A percentile compares a stretch with the other conserved stretches of the same genome.
Conservation (phyloP, 108 stramenopile species). For the Schizochytrium sp. region DNA sequence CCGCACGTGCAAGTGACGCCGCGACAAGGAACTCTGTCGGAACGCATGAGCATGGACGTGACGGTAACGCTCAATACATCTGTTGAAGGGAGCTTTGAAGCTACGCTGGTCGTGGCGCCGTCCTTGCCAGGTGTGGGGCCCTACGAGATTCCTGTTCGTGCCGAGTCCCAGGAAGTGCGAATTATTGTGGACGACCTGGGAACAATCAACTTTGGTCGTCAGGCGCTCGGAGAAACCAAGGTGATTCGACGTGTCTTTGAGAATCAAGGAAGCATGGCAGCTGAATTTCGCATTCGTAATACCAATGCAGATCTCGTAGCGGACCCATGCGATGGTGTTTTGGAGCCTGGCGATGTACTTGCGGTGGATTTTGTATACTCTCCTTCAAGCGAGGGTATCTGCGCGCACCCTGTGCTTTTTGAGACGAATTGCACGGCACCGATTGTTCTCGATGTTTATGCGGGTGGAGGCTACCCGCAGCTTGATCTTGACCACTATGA, state of each 20-base stretch:
- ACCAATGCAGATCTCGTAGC: not conserved
- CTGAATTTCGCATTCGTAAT: not conserved
- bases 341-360: not conserved
- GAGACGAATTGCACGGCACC: slow-evolving; percentile 10
- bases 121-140: not conserved
- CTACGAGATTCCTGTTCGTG: not conserved
- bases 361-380: not conserved
- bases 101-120: not conserved
- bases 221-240: not conserved
- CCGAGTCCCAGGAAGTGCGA: not conserved
- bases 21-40: not conserved
- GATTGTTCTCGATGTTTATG: not conserved
- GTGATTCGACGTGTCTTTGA: not conserved
- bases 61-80: not conserved
- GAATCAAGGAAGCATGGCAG: not conserved
- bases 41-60: slow-evolving; percentile 11
- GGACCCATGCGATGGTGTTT: not conserved
- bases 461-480: not conserved
- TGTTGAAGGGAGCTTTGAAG: not conserved
- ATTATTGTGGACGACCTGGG: not conserved
- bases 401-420: not conserved
- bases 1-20: not conserved
- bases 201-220: slow-evolving; percentile 7
- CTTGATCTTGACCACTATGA: not conserved
- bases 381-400: not conserved